Conservation (phyloP, 2,329 filamentous ascomycete species). For the Seiridium cupressi region DNA sequence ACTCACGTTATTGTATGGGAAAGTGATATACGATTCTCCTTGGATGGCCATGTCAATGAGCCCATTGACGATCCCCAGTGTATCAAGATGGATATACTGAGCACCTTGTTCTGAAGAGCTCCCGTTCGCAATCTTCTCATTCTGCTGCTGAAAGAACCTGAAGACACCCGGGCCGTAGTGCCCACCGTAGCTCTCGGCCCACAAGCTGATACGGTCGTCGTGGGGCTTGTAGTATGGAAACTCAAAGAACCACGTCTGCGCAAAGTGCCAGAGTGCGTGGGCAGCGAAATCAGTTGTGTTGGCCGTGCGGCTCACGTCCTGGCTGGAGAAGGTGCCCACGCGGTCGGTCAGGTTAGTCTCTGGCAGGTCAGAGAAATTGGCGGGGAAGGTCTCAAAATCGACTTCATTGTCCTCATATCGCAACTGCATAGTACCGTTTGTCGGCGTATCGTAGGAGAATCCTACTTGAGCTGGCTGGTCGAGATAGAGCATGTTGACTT, state of each 20-base stretch:
- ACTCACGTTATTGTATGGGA: slow-evolving; percentile 40
- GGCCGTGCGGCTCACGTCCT: slow-evolving; percentile 41
- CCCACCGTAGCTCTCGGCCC: slow-evolving; percentile 32
- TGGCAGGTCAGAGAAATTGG: slow-evolving; percentile 35
- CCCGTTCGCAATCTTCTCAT: slow-evolving; percentile 27
- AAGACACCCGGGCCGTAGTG: slow-evolving; percentile 30
- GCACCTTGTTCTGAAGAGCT: slow-evolving; percentile 24
- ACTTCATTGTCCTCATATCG: slow-evolving; percentile 20
- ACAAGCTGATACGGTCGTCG: slow-evolving; percentile 50
- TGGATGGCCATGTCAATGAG: slow-evolving; percentile 48
- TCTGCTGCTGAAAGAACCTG: slow-evolving; percentile 28
- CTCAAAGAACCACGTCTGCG: slow-evolving; percentile 54
- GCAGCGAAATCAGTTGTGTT: slow-evolving; percentile 49
- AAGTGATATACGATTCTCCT: slow-evolving; percentile 41
- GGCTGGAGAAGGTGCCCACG: slow-evolving; percentile 55
- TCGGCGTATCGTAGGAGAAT: slow-evolving; percentile 58
- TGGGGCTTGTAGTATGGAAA: slow-evolving; percentile 57
- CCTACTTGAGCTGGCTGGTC: slow-evolving; percentile 60
- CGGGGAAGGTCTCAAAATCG: slow-evolving; percentile 13
- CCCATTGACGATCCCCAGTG: slow-evolving; percentile 56
- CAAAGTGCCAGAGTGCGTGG: slow-evolving; percentile 59
- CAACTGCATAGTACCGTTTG: slow-evolving; percentile 52
- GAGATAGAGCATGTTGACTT: slow-evolving; percentile 52
- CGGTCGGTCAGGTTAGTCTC: slow-evolving; percentile 34
- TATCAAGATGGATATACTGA: slow-evolving; percentile 28